phyloP scores from a whole-genome alignment of 2,329 filamentous ascomycete species.

The Claviceps humidiphila region DNA sequence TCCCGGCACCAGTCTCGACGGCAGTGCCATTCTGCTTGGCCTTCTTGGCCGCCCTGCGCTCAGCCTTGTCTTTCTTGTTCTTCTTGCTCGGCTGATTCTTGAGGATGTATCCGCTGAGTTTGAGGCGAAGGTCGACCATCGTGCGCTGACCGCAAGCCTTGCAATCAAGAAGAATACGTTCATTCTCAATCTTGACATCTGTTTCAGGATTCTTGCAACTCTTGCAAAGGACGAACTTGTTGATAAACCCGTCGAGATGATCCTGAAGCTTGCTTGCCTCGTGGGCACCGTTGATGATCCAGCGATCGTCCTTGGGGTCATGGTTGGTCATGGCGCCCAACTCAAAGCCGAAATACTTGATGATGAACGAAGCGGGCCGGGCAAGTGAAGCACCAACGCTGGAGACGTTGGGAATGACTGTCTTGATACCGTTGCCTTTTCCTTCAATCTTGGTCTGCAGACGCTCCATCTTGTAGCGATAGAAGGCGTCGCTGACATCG shows the following conservation, averaged over 20 bases:
- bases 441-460: slow-evolving; percentile 98
- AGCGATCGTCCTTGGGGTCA: slow-evolving; percentile 92
- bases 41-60: slow-evolving; percentile 79
- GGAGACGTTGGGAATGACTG: slow-evolving; percentile 87
- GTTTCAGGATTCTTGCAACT: slow-evolving; percentile 99
- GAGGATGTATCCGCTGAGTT: slow-evolving; percentile 92
- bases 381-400: slow-evolving; percentile 86
- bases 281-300: slow-evolving; percentile 99
- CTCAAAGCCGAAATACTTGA: slow-evolving; percentile 99
- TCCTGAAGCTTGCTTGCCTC: slow-evolving; percentile 93
- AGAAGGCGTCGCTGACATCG: slow-evolving; percentile 97
- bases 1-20: slow-evolving; percentile 44
- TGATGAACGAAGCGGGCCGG: slow-evolving; percentile 85
- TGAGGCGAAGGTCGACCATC: slow-evolving; percentile 83
- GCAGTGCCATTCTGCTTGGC: slow-evolving; percentile 63
- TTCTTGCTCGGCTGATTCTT: slow-evolving; percentile 79
- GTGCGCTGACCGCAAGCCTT: slow-evolving; percentile 94
- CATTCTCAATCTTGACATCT: slow-evolving; percentile 88
- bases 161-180: slow-evolving; percentile 85
- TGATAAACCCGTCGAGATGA: slow-evolving; percentile 95
- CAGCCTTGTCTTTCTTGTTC: slow-evolving; percentile 95
- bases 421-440: slow-evolving; percentile 99
- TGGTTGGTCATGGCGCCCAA: slow-evolving; percentile 97
- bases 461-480: slow-evolving; percentile 99
- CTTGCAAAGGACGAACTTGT: slow-evolving; percentile 98